Evolutionary conservation across 768 basidiomycete species (phyloP).

Genomic region (Agrocybe chaxingu): DNA sequence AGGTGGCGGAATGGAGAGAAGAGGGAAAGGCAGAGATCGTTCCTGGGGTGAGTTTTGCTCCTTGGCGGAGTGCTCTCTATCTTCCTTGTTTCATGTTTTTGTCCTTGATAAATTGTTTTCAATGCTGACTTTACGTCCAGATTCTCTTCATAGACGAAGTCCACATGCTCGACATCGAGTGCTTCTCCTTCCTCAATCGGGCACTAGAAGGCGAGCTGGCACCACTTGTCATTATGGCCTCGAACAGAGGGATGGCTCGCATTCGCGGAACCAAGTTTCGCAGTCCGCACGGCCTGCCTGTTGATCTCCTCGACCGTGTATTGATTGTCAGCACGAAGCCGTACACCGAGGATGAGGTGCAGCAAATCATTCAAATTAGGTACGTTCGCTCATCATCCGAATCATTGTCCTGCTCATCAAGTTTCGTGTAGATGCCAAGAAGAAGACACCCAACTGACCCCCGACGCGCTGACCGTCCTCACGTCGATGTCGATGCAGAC

Average conservation of each 20-base stretch:
- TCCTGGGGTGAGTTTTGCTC: constrained; percentile 70
- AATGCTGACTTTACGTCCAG: constrained; percentile 32
- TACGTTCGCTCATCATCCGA: constrained; percentile 25
- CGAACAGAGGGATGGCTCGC: constrained; percentile 90
- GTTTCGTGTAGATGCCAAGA: constrained; percentile 69
- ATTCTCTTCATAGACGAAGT: constrained; percentile 99
- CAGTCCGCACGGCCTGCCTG: constrained; percentile 92
- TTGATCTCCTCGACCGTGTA: constrained; percentile 92
- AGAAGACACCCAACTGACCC: constrained; percentile 84
- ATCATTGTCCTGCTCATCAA: constrained; percentile 3
- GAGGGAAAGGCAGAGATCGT: constrained; percentile 98
- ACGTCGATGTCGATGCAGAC: constrained; percentile 88
- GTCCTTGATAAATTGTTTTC: neutral
- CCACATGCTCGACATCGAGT: constrained; percentile 99
- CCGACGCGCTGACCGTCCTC: constrained; percentile 73
- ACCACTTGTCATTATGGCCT: constrained; percentile 97
- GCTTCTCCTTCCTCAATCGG: constrained; percentile 97
- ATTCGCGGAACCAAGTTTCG: constrained; percentile 95
- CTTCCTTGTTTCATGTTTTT: neutral
- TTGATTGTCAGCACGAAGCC: constrained; percentile 93
- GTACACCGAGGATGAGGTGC: constrained; percentile 79
- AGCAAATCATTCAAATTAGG: constrained; percentile 93
- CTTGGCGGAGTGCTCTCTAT: neutral
- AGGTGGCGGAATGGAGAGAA: constrained; percentile 97
- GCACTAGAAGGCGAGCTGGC: constrained; percentile 92